These are phyloP conservation scores for Silene conica DNA, from an alignment of 148 eudicot genomes.

Conservation along the genomic window DNA sequence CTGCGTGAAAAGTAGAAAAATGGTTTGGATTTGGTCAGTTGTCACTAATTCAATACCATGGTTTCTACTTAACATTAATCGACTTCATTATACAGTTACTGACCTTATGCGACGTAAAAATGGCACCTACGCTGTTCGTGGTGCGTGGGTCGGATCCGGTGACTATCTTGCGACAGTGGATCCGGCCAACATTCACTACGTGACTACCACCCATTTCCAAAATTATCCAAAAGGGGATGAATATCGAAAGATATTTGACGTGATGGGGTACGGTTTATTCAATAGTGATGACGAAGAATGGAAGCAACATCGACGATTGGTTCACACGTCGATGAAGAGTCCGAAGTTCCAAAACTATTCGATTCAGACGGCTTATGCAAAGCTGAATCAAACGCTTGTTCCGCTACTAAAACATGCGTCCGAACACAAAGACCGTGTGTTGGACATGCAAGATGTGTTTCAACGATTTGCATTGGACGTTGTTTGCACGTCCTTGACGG, in stretches of 20 bases:
- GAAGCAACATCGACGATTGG: conserved; percentile 32
- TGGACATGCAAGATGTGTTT: conserved; percentile 57
- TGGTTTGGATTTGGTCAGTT: background rate
- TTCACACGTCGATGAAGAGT: conserved; percentile 28
- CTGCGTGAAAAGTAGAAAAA: background rate
- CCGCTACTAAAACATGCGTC: conserved; percentile 36
- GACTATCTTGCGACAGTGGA: conserved; percentile 10
- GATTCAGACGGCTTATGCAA: conserved; percentile 21
- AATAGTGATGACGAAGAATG: conserved; percentile 41
- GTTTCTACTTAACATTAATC: background rate
- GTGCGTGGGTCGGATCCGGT: background rate
- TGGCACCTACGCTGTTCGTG: background rate
- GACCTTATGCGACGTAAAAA: background rate
- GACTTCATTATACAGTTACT: background rate
- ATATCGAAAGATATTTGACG: conserved; percentile 41
- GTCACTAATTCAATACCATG: conserved; percentile 2
- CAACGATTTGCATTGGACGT: conserved; percentile 51
- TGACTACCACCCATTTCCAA: conserved; percentile 42
- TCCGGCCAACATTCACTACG: conserved; percentile 41
- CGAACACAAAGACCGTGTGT: conserved; percentile 10
- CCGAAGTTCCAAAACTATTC: conserved; percentile 25
- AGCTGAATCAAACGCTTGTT: conserved; percentile 32
- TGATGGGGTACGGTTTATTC: conserved; percentile 53
- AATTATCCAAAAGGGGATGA: conserved; percentile 49
- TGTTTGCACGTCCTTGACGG: conserved; percentile 36